Evolutionary conservation across 306 rosid genomes (phyloP).

Genomic region (Echinosophora koreensis): DNA sequence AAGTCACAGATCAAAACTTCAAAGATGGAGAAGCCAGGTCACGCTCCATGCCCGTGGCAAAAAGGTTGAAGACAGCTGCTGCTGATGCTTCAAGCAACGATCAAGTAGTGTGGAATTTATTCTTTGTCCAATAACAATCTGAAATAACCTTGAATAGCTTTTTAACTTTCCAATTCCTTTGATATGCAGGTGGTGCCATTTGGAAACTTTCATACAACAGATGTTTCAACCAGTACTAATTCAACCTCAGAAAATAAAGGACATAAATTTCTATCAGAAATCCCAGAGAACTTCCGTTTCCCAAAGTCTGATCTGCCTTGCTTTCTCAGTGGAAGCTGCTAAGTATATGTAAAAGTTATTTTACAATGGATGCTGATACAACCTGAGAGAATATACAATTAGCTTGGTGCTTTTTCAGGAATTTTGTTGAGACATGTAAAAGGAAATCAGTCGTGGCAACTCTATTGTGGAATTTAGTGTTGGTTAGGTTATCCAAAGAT

Average conservation of each 20-base stretch:
- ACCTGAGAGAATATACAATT: slow-evolving; percentile 35
- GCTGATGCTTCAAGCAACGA: slow-evolving; percentile 52
- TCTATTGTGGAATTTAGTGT: slow-evolving; percentile 35
- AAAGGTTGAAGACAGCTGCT: slow-evolving; percentile 62
- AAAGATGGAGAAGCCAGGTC: slow-evolving; percentile 62
- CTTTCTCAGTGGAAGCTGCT: slow-evolving; percentile 58
- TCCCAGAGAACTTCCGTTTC: slow-evolving; percentile 53
- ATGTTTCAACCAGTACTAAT: slow-evolving; percentile 47
- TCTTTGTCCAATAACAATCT: slow-evolving; percentile 21
- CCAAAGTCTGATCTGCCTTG: slow-evolving; percentile 48
- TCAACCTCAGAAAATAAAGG: slow-evolving; percentile 48
- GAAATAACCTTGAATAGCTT: slow-evolving; percentile 30
- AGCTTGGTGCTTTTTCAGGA: slow-evolving; percentile 40
- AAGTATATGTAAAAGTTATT: slow-evolving; percentile 45
- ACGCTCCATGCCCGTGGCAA: slow-evolving; percentile 54
- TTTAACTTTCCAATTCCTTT: slow-evolving; percentile 39
- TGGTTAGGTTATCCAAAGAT: slow-evolving; percentile 46
- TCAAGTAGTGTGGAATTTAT: slow-evolving; percentile 56
- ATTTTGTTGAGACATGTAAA: slow-evolving; percentile 37
- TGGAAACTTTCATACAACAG: slow-evolving; percentile 46
- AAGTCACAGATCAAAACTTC: slow-evolving; percentile 86
- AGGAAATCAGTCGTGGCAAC: slow-evolving; percentile 27
- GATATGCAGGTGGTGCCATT: slow-evolving; percentile 59
- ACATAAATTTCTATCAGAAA: slow-evolving; percentile 54
- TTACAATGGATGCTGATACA: slow-evolving; percentile 38